phyloP scores from a whole-genome alignment of 257 asterid species.

The Capsicum rhomboideum region DNA sequence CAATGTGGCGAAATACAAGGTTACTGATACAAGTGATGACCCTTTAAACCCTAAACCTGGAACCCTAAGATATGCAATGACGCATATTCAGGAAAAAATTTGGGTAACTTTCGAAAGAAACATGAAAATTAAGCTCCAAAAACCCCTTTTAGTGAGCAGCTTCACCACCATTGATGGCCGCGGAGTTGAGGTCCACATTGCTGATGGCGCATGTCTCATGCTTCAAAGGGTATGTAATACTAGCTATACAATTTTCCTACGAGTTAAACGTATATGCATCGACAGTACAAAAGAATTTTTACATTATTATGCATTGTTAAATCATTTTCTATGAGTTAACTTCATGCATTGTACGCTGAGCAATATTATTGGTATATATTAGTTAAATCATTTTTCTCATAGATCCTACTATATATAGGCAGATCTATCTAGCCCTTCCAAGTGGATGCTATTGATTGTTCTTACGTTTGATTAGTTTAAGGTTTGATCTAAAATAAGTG shows the following conservation, averaged over 20 bases:
- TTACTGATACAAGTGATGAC: constrained; percentile 54
- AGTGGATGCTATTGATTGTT: too few relatives aligned
- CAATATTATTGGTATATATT: too few relatives aligned
- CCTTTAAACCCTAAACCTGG: constrained; percentile 62
- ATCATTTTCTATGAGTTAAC: too few relatives aligned
- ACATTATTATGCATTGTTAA: too few relatives aligned
- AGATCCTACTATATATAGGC: too few relatives aligned
- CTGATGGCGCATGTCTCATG: constrained; percentile 51
- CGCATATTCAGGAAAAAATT: constrained; percentile 44
- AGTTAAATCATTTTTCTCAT: too few relatives aligned
- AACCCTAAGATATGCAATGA: constrained; percentile 58
- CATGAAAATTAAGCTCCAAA: constrained; percentile 51
- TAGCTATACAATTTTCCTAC: too few relatives aligned
- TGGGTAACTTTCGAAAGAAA: constrained; percentile 70
- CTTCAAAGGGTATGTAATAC: constrained; percentile 38
- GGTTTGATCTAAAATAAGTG: too few relatives aligned
- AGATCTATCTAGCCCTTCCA: too few relatives aligned
- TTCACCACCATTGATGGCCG: constrained; percentile 72
- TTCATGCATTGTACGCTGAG: too few relatives aligned
- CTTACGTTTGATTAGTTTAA: too few relatives aligned
- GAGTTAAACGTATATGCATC: too few relatives aligned
- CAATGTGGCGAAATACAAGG: constrained; percentile 25
- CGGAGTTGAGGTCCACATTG: constrained; percentile 54
- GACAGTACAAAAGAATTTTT: neutral
- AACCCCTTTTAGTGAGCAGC: constrained; percentile 64